Percentiles rank a stretch among this genome's conserved stretches.
These are phyloP conservation scores for Tephrocybe sp. DNA, from an alignment of 768 basidiomycete species.

Conservation along the genomic window DNA sequence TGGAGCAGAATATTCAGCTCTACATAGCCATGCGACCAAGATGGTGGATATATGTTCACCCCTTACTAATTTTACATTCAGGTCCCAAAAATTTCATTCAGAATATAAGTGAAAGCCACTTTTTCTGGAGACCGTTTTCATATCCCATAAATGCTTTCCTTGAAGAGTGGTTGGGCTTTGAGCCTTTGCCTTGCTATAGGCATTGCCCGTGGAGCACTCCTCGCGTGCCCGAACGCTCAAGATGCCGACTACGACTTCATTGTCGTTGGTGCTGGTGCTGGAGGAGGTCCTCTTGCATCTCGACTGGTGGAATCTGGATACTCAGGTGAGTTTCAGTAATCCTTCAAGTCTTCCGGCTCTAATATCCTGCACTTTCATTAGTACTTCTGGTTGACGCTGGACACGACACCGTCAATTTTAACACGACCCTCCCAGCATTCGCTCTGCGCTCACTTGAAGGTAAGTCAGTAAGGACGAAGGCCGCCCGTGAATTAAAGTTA, in stretches of 20 bases:
- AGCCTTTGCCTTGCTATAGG: background rate
- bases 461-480: no score
- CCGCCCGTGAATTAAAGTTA: no score
- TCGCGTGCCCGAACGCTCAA: slow-evolving; percentile 6
- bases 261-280: slow-evolving; percentile 27
- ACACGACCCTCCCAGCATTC: slow-evolving; percentile 29
- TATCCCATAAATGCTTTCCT: background rate
- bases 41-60: no score
- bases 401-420: slow-evolving; percentile 23
- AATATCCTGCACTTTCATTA: background rate
- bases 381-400: slow-evolving; percentile 31
- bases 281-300: slow-evolving; percentile 27
- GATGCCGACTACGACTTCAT: slow-evolving; percentile 25
- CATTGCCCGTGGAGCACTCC: slow-evolving; percentile 2
- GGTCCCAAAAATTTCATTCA: no score
- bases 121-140: no score
- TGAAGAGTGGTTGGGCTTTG: background rate
- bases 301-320: slow-evolving; percentile 25
- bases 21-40: no score
- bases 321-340: slow-evolving; percentile 16
- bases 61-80: no score
- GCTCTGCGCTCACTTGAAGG: slow-evolving; percentile 25
- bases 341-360: background rate
- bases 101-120: no score
- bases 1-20: no score